Conservation (phyloP, 1,284 basidiomycete species). For the Marasmius tenuissimus region DNA sequence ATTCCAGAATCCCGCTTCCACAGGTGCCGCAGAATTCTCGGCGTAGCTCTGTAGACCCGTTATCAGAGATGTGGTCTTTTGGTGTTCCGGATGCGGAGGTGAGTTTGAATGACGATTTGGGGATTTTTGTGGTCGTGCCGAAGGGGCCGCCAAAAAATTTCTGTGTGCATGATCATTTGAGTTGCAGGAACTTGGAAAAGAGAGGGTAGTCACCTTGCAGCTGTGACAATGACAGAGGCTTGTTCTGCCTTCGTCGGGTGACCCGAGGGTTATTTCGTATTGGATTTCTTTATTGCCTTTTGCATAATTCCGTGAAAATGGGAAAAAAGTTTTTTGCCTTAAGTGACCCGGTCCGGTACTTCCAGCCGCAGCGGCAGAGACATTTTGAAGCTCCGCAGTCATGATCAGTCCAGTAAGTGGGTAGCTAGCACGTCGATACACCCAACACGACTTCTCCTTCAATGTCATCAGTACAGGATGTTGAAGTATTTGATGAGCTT, state of each 20-base stretch:
- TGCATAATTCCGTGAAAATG: too few relatives aligned
- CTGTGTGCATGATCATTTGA: neutral
- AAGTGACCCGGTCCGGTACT: too few relatives aligned
- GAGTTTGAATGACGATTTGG: neutral
- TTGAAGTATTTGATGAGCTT: too few relatives aligned
- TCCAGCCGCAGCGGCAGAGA: too few relatives aligned
- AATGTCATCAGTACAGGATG: too few relatives aligned
- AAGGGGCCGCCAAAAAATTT: constrained; percentile 4
- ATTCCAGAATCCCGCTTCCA: constrained; percentile 5
- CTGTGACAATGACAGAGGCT: constrained; percentile 20
- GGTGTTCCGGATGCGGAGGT: neutral
- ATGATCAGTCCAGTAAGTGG: too few relatives aligned
- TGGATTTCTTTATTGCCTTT: constrained; percentile 14
- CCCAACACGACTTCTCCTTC: too few relatives aligned
- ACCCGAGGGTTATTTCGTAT: constrained; percentile 16
- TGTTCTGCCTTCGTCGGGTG: constrained; percentile 18
- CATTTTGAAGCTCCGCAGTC: too few relatives aligned
- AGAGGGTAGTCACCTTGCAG: constrained; percentile 14
- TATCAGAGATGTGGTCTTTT: constrained; percentile 3
- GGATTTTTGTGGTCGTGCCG: constrained; percentile 2
- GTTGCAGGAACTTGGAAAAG: neutral
- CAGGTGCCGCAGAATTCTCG: constrained; percentile 4
- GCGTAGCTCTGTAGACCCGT: constrained; percentile 1
- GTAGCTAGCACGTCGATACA: too few relatives aligned
- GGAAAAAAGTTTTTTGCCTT: too few relatives aligned